A percentile compares a stretch with the other conserved stretches of the same genome.
phyloP scores from a whole-genome alignment of 225 moss, liverwort and hornwort genomes.

The Anthoceros angustus region DNA sequence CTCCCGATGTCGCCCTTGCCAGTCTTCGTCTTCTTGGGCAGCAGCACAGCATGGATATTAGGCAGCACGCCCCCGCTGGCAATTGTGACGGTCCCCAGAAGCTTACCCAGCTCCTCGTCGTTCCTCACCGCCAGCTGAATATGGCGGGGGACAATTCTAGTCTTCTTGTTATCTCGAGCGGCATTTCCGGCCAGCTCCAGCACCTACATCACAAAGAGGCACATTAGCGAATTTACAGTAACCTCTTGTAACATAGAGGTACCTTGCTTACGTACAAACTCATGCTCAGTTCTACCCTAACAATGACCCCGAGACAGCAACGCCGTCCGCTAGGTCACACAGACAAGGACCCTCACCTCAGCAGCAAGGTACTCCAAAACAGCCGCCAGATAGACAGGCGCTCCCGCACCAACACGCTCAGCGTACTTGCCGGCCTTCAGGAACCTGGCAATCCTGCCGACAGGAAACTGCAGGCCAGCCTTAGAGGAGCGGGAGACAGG shows the following conservation, averaged over 20 bases:
- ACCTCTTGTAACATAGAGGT: neutral
- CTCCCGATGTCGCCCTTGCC: conserved; percentile 2
- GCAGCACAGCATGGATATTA: neutral
- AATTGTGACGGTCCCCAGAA: neutral
- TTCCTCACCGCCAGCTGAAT: conserved; percentile 4
- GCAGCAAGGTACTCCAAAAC: conserved; percentile 4
- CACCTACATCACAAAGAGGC: neutral
- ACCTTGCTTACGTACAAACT: neutral
- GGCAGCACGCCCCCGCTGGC: neutral
- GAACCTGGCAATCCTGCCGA: conserved; percentile 2
- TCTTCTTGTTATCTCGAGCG: conserved; percentile 3
- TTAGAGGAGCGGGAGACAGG: conserved; percentile 2
- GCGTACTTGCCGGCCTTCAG: conserved; percentile 4
- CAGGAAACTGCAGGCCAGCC: conserved; percentile 2
- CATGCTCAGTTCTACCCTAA: neutral
- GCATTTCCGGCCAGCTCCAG: neutral
- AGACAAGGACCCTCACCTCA: neutral
- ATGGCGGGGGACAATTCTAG: neutral
- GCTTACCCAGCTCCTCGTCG: conserved; percentile 1
- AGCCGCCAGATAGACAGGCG: neutral
- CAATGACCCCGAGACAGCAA: neutral
- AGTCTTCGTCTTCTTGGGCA: conserved; percentile 4
- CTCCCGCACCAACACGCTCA: conserved; percentile 3
- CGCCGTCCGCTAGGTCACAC: neutral
- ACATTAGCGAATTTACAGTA: neutral